phyloP scores from a whole-genome alignment of 768 basidiomycete genomes.

The Leccinellum rugosiceps region DNA sequence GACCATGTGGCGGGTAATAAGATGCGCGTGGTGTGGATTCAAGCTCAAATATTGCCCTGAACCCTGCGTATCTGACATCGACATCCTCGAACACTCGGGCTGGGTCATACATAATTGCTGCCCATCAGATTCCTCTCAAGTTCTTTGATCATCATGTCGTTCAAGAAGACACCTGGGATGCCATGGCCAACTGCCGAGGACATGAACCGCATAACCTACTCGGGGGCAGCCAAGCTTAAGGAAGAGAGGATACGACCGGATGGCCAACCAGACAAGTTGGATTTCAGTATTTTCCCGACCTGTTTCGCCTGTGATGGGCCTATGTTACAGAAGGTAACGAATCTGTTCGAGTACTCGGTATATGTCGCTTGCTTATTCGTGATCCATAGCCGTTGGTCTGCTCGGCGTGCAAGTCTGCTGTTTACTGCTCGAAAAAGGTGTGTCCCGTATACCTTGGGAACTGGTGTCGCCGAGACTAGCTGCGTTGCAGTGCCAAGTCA shows the following conservation, averaged over 20 bases:
- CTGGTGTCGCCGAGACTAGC: background rate
- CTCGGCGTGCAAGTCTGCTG: conserved; percentile 26
- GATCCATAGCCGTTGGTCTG: conserved; percentile 25
- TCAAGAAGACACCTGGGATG: conserved; percentile 3
- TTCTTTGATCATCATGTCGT: conserved; percentile 14
- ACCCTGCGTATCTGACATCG: background rate
- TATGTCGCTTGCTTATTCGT: background rate
- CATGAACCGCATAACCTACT: conserved; percentile 27
- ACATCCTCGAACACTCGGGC: background rate
- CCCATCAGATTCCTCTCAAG: background rate
- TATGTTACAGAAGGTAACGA: conserved; percentile 22
- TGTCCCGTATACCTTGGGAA: background rate
- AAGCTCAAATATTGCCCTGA: background rate
- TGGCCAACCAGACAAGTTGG: conserved; percentile 28
- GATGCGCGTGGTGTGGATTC: background rate
- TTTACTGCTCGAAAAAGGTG: conserved; percentile 32
- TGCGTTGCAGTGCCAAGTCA: conserved; percentile 32
- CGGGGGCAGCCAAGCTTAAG: conserved; percentile 27
- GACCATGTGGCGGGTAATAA: background rate
- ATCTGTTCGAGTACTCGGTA: background rate
- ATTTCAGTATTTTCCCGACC: conserved; percentile 21
- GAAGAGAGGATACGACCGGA: conserved; percentile 25
- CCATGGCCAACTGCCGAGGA: conserved; percentile 25
- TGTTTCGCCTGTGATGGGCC: conserved; percentile 23
- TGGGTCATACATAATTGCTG: background rate